Evolutionary conservation across 208 protist genomes (phyloP).

Genomic region (Acanthamoeba triangularis): DNA sequence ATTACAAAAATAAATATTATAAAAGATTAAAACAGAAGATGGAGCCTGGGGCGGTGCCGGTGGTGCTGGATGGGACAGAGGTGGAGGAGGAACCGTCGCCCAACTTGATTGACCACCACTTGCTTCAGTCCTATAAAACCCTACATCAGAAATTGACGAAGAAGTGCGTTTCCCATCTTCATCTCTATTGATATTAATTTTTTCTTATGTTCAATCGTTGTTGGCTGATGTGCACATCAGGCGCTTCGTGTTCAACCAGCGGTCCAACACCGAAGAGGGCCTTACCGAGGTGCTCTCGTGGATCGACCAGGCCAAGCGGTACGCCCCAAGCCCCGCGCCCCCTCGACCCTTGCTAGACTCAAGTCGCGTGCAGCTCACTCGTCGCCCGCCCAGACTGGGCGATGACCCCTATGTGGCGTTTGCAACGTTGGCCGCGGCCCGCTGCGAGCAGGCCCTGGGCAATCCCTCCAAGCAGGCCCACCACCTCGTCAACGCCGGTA

Average conservation of each 20-base stretch:
- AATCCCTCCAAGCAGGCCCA: slow-evolving; percentile 27
- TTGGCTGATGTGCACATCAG: not conserved
- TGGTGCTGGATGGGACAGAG: not conserved
- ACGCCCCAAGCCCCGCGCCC: not conserved
- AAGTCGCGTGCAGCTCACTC: not conserved
- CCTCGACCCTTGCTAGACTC: too few relatives aligned
- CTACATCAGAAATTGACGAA: slow-evolving; percentile 4
- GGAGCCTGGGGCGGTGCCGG: too few relatives aligned
- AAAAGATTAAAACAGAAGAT: too few relatives aligned
- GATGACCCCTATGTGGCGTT: not conserved
- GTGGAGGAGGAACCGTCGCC: slow-evolving; percentile 9
- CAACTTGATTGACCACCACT: not conserved
- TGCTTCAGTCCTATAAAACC: not conserved
- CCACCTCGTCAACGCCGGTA: slow-evolving; percentile 7
- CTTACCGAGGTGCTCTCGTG: slow-evolving; percentile 4
- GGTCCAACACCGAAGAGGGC: slow-evolving; percentile 22
- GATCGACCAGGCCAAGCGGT: slow-evolving; percentile 27
- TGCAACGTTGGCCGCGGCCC: not conserved
- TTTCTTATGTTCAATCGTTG: not conserved
- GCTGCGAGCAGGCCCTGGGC: slow-evolving; percentile 30
- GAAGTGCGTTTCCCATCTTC: not conserved
- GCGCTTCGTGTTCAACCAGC: slow-evolving; percentile 12
- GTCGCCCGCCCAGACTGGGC: not conserved
- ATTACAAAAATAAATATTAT: too few relatives aligned
- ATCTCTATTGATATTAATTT: not conserved